Evolutionary conservation across 2,329 filamentous ascomycete species (phyloP).

Genomic region (Lachnellula hyalina): DNA sequence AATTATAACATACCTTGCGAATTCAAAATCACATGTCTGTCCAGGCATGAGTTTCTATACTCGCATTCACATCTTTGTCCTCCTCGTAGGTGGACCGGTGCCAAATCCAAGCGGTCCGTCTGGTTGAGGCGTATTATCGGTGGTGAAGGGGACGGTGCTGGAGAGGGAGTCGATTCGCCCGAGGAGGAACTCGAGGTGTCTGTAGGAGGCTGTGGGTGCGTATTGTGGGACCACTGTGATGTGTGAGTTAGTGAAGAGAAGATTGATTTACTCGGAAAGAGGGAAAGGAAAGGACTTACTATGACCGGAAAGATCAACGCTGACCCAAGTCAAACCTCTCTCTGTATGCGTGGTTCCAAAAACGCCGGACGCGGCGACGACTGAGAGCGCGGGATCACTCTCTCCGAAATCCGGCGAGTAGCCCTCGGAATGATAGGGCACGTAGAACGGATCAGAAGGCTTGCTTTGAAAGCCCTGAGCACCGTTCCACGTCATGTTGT

Average conservation of each 20-base stretch:
- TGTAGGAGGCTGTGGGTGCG: conserved; percentile 60
- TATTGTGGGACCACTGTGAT: conserved; percentile 50
- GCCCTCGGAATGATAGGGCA: conserved; percentile 43
- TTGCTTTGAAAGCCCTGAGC: conserved; percentile 50
- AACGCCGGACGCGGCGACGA: conserved; percentile 61
- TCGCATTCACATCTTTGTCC: neutral
- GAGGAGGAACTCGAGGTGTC: conserved; percentile 70
- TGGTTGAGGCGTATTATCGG: conserved; percentile 16
- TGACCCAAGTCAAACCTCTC: conserved; percentile 67
- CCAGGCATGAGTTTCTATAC: no score
- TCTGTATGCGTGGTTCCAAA: conserved; percentile 69
- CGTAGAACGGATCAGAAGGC: conserved; percentile 31
- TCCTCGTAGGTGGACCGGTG: conserved; percentile 13
- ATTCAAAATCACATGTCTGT: neutral
- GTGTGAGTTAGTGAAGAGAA: conserved; percentile 2
- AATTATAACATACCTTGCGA: neutral
- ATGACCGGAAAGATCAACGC: conserved; percentile 60
- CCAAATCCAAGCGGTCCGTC: conserved; percentile 13
- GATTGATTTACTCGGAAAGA: neutral
- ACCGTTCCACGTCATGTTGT: conserved; percentile 66
- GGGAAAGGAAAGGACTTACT: conserved; percentile 35
- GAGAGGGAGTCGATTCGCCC: conserved; percentile 58
- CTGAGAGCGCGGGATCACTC: conserved; percentile 61
- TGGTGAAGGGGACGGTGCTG: conserved; percentile 36
- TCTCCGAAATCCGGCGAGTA: neutral